phyloP scores from a whole-genome alignment of 2,329 filamentous ascomycete species.

The Chlorencoelia australis region DNA sequence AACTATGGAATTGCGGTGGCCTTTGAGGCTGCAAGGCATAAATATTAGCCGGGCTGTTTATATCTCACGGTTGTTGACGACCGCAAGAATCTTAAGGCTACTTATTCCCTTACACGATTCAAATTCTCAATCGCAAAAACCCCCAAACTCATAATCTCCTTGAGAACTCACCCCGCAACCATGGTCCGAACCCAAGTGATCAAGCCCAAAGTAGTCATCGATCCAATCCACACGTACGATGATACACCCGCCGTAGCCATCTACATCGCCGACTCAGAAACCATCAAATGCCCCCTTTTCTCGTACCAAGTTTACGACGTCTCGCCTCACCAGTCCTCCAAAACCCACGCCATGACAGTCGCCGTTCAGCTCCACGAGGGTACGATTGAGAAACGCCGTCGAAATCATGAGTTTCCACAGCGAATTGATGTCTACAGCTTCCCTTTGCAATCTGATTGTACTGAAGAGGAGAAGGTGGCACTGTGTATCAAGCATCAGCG shows the following conservation, averaged over 20 bases:
- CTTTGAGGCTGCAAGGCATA: too few species aligned
- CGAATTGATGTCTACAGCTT: conserved; percentile 2
- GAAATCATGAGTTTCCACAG: not conserved
- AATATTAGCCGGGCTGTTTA: too few species aligned
- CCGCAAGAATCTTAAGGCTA: too few species aligned
- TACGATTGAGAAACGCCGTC: not conserved
- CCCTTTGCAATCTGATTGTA: not conserved
- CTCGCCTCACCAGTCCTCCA: conserved; percentile 1
- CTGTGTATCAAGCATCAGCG: not conserved
- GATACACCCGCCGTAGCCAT: conserved; percentile 1
- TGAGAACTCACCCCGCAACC: not conserved
- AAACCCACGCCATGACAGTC: not conserved
- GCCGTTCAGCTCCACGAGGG: conserved; percentile 1
- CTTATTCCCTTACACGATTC: too few species aligned
- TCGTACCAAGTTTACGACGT: conserved; percentile 1
- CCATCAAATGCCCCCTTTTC: conserved; percentile 1
- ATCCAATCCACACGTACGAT: conserved; percentile 1
- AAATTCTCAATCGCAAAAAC: too few species aligned
- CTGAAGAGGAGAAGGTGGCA: not conserved
- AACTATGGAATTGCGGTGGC: too few species aligned
- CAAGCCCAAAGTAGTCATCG: conserved; percentile 1
- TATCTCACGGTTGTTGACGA: too few species aligned
- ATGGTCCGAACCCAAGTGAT: conserved; percentile 1
- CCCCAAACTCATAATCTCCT: too few species aligned
- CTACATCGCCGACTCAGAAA: conserved; percentile 1